Base-by-base conservation (phyloP, 495 filamentous ascomycete genomes). In the Hypoxylon perforatum region DNA sequence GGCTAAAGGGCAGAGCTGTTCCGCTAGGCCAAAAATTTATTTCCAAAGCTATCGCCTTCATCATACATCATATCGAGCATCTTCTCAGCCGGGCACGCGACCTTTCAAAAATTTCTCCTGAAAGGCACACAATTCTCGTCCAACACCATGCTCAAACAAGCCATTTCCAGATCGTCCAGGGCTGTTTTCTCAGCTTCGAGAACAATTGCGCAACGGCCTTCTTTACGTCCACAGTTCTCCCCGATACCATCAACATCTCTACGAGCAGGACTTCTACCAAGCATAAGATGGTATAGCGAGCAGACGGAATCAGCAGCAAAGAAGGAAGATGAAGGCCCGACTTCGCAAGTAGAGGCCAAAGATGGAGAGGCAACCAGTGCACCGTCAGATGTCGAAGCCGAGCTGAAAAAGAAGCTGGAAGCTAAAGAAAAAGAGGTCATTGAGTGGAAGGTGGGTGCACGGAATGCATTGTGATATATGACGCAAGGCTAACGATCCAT, bases 401-500 rank as follows among this genome's bases (percentile, higher is more conserved):
- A 81, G 28, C 67, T 86, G 19, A 81, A 80, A 73, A 85, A 86
- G 75, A 88, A 96, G 82, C 76, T 97, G 8, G 93, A 97, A 76
- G 84, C 87, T 48, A 96, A 94, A 83, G 88, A 91, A 42, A 90
- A 87, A 75, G 94, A 98, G 74, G 85, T 88, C 33, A 78, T 91
- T 63, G 92, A 97, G 46, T 82, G 94, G 77, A 98, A 97, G 87
- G 95, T 97, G 81, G 38, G 76, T 69, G 30, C 52, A 44, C 55
- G 17, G 21, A 41, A 19, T 66, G 46, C 19, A 56, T 22, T 39
- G 6, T 38, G n/a, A 57, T 17, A 63, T 61, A 47, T 36, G 17
- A 33, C 5, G 57, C 49, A 56, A 61, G 63, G 62, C 39, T 60
- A 50, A 67, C 42, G 30, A 56, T 28, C 22, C 15, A 48, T 52